Percentiles rank a stretch among this genome's conserved stretches.
These are phyloP conservation scores for Phytopythium delawarense DNA, from an alignment of 352 stramenopile species.

Conservation along the genomic window DNA sequence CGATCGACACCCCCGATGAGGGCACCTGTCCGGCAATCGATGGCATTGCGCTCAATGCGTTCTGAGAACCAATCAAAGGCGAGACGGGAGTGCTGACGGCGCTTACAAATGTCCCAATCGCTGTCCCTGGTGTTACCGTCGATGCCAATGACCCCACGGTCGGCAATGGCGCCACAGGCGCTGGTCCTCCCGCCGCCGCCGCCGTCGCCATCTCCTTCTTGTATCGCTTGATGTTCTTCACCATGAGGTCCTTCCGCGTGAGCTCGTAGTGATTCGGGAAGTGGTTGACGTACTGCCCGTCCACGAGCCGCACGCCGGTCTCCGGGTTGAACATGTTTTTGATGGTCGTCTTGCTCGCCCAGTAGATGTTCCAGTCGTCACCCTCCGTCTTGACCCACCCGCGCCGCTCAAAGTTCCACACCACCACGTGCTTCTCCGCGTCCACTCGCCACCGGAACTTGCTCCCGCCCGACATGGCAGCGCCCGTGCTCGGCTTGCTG, in stretches of 20 bases:
- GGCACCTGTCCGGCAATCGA: neutral
- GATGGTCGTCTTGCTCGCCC: constrained; percentile 87
- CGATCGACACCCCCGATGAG: neutral
- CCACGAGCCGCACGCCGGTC: constrained; percentile 51
- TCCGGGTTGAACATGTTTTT: constrained; percentile 90
- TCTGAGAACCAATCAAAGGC: neutral
- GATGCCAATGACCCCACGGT: neutral
- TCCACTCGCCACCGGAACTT: constrained; percentile 70
- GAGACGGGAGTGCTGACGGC: neutral
- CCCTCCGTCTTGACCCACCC: constrained; percentile 80
- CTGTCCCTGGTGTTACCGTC: neutral
- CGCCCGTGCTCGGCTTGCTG: neutral
- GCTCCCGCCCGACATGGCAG: neutral
- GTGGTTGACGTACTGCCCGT: constrained; percentile 78
- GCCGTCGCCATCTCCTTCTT: constrained; percentile 50
- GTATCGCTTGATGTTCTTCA: constrained; percentile 94
- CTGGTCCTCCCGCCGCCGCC: constrained; percentile 6
- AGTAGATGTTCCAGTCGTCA: constrained; percentile 94
- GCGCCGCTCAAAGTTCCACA: constrained; percentile 81
- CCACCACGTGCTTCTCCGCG: constrained; percentile 74
- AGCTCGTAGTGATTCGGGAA: constrained; percentile 92
- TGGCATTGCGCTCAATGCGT: neutral
- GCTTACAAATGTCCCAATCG: neutral
- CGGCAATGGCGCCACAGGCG: constrained; percentile 3
- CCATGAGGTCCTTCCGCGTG: constrained; percentile 91